Evolutionary conservation across 1,284 basidiomycete genomes (phyloP).

Genomic region (Apiotrichum sp.): DNA sequence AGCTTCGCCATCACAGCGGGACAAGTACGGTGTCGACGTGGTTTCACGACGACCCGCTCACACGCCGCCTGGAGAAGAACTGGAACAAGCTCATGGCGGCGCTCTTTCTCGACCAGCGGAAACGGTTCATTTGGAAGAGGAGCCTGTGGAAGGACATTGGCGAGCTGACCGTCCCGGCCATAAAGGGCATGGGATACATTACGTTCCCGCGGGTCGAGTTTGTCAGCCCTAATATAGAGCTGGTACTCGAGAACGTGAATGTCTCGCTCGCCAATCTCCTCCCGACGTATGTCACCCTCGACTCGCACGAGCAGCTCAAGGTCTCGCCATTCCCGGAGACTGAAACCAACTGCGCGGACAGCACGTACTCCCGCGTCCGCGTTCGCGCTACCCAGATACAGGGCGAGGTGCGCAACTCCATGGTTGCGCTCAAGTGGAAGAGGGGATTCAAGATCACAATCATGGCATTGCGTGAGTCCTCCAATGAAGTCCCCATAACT

Average conservation of each 20-base stretch:
- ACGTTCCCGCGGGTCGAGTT: conserved; percentile 12
- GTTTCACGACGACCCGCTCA: conserved; percentile 12
- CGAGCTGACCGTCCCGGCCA: not conserved
- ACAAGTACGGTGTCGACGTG: not conserved
- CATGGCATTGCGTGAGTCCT: conserved; percentile 4
- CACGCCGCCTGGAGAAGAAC: not conserved
- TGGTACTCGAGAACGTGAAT: conserved; percentile 13
- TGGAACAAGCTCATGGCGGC: not conserved
- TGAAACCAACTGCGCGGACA: not conserved
- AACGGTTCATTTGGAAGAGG: conserved; percentile 1
- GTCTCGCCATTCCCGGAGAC: conserved; percentile 6
- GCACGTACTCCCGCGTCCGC: not conserved
- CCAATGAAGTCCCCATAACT: no score
- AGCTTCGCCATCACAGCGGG: not conserved
- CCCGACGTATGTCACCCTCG: conserved; percentile 7
- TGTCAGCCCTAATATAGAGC: conserved; percentile 5
- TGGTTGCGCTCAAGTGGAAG: conserved; percentile 1
- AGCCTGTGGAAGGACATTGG: conserved; percentile 9
- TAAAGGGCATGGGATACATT: conserved; percentile 7
- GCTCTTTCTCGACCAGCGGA: conserved; percentile 3
- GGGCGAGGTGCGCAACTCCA: conserved; percentile 8
- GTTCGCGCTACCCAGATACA: conserved; percentile 8
- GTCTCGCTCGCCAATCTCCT: conserved; percentile 11
- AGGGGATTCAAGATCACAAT: conserved; percentile 1
- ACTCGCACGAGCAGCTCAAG: conserved; percentile 2